Percentiles rank a stretch among this genome's conserved stretches.
These are phyloP conservation scores for Aspergillus persii DNA, from an alignment of 2,329 filamentous ascomycete species.

Conservation along the genomic window DNA sequence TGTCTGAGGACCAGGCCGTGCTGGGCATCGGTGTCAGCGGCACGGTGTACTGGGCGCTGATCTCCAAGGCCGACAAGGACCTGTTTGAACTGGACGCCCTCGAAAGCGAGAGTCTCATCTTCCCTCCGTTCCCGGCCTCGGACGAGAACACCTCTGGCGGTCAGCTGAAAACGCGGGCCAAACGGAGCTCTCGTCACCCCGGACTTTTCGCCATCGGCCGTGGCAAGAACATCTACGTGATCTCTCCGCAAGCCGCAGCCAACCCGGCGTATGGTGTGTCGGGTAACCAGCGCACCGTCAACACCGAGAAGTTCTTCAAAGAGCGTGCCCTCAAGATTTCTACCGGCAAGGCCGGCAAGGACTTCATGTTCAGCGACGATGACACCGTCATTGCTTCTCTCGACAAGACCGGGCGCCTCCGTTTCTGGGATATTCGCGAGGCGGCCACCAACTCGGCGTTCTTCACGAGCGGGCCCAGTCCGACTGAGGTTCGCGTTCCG, in stretches of 20 bases:
- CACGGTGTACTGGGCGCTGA: conserved; percentile 90
- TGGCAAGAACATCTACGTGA: conserved; percentile 92
- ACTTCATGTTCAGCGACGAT: conserved; percentile 96
- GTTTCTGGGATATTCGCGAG: conserved; percentile 95
- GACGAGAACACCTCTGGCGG: conserved; percentile 90
- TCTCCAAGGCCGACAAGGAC: conserved; percentile 74
- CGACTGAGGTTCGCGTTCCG: conserved; percentile 79
- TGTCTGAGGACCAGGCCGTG: conserved; percentile 70
- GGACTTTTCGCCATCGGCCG: conserved; percentile 94
- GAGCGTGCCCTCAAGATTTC: conserved; percentile 90
- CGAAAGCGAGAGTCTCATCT: conserved; percentile 81
- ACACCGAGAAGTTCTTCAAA: conserved; percentile 82
- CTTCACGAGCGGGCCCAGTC: conserved; percentile 41
- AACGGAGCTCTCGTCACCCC: conserved; percentile 81
- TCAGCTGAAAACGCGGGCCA: conserved; percentile 91
- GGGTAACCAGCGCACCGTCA: conserved; percentile 60
- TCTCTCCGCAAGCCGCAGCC: conserved; percentile 61
- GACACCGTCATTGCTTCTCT: conserved; percentile 91
- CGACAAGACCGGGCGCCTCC: conserved; percentile 92
- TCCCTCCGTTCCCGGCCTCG: conserved; percentile 79
- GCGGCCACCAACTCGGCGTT: conserved; percentile 56
- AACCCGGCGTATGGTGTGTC: conserved; percentile 50
- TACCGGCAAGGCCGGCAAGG: conserved; percentile 96
- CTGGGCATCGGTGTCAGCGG: conserved; percentile 93
- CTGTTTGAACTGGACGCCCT: conserved; percentile 74